Conservation (phyloP, 257 asterid species). For the Solanum tarapatanum region DNA sequence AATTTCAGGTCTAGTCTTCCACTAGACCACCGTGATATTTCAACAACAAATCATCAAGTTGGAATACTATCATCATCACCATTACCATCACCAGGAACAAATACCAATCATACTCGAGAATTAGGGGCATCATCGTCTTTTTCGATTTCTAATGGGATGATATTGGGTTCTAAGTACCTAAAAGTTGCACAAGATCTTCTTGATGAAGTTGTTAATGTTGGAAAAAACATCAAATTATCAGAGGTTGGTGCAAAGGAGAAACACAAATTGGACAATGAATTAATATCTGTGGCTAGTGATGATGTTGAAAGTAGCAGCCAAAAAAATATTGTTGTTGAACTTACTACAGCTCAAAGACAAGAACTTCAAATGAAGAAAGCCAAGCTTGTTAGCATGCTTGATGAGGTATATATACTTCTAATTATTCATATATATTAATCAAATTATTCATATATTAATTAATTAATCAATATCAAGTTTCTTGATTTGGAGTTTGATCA, state of each 20-base stretch:
- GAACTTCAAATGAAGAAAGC: constrained; percentile 79
- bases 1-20: constrained; percentile 13
- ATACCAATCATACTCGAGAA: constrained; percentile 2
- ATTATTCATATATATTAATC: background rate
- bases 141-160: constrained; percentile 12
- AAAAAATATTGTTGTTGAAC: constrained; percentile 17
- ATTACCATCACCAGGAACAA: background rate
- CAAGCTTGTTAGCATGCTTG: constrained; percentile 54
- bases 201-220: constrained; percentile 54
- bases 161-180: constrained; percentile 50
- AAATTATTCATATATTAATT: too few species aligned
- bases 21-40: constrained; percentile 1
- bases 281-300: background rate
- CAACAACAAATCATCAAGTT: constrained; percentile 3
- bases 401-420: constrained; percentile 49
- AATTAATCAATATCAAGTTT: background rate
- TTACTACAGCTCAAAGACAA: constrained; percentile 53
- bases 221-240: constrained; percentile 6
- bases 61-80: constrained; percentile 12
- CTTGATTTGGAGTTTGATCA: background rate
- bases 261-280: constrained; percentile 11
- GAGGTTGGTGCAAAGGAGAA: constrained; percentile 10
- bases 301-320: background rate
- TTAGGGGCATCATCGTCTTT: constrained; percentile 13
- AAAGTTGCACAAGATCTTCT: constrained; percentile 56